These are phyloP conservation scores for Irpex sp. DNA, from an alignment of 1,284 basidiomycete species.

Conservation along the genomic window DNA sequence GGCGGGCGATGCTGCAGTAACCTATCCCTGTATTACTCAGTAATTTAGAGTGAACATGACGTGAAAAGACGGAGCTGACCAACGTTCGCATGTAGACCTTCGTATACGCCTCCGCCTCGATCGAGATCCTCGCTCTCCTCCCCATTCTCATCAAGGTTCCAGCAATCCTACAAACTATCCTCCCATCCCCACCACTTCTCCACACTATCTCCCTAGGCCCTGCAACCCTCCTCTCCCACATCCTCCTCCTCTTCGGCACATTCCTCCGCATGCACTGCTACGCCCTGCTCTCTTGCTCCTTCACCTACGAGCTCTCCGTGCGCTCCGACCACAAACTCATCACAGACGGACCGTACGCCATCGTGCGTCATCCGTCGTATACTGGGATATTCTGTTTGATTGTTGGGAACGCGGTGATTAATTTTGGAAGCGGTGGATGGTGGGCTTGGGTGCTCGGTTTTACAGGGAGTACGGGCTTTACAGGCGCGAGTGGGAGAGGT, in stretches of 20 bases:
- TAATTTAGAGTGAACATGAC: not conserved
- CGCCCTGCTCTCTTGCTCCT: slow-evolving; percentile 10
- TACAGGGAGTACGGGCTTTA: not conserved
- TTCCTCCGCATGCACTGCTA: slow-evolving; percentile 17
- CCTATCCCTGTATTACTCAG: too few species aligned
- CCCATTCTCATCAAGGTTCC: not conserved
- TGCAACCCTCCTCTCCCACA: not conserved
- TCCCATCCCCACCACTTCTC: not conserved
- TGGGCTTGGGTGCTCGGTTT: not conserved
- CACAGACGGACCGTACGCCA: slow-evolving; percentile 1
- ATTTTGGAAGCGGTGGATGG: not conserved
- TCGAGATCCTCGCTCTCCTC: not conserved
- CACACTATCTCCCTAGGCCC: not conserved
- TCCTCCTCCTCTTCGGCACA: slow-evolving; percentile 6
- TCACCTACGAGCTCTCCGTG: slow-evolving; percentile 2
- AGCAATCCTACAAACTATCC: not conserved
- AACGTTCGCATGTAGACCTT: not conserved
- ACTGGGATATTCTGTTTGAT: not conserved
- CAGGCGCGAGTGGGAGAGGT: not conserved
- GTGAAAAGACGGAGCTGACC: not conserved
- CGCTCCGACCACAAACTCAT: not conserved
- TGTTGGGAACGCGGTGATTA: not conserved
- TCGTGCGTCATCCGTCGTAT: slow-evolving; percentile 4
- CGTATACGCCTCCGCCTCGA: not conserved
- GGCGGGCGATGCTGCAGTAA: too few species aligned